Evolutionary conservation across 2,329 filamentous ascomycete species (phyloP).

Genomic region (Verticillium isaacii): DNA sequence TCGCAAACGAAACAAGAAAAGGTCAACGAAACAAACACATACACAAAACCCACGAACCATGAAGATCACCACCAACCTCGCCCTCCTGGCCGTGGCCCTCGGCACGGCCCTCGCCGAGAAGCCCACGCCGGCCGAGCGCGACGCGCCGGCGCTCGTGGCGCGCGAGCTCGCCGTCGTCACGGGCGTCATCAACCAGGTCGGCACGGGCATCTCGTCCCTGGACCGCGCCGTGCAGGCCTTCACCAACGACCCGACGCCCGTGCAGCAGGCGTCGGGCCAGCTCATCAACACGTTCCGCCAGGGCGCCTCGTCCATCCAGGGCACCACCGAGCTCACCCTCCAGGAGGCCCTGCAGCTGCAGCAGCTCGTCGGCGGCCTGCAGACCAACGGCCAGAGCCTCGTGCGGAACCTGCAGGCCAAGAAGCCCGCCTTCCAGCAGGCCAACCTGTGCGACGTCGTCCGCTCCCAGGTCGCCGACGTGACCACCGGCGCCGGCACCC

Average conservation of each 20-base stretch:
- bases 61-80: conserved; percentile 14
- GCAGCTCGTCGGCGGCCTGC: conserved; percentile 15
- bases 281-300: conserved; percentile 14
- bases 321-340: conserved; percentile 12
- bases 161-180: conserved; percentile 12
- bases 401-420: conserved; percentile 18
- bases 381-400: conserved; percentile 19
- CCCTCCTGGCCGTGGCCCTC: conserved; percentile 10
- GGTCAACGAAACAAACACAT: not conserved
- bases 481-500: conserved; percentile 16
- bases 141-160: conserved; percentile 4
- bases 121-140: not conserved
- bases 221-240: conserved; percentile 18
- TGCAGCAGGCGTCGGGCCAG: conserved; percentile 15
- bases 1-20: not conserved
- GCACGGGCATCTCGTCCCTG: conserved; percentile 14
- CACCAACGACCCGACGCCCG: conserved; percentile 13
- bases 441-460: conserved; percentile 20
- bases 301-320: conserved; percentile 9
- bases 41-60: conserved; percentile 2
- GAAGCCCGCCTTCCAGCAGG: conserved; percentile 21
- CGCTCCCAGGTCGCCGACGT: conserved; percentile 18
- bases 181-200: conserved; percentile 11
- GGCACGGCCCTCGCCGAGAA: conserved; percentile 11
- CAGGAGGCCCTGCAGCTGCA: conserved; percentile 13